Base-by-base conservation (phyloP, 257 asterid species). In the Solanum verrucosum region DNA sequence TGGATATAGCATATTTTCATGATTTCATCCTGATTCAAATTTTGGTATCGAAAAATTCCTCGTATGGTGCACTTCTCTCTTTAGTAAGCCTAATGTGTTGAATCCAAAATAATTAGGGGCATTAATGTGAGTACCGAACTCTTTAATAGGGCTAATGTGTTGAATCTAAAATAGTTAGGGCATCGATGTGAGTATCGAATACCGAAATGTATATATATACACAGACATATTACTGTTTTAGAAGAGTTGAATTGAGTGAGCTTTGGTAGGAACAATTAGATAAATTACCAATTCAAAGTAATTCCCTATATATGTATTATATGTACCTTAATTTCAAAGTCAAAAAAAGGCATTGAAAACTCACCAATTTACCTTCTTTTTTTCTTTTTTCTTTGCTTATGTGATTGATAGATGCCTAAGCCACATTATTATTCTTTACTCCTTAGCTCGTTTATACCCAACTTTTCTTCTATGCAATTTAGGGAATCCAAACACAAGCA, bases 371-470 rank as follows among this genome's bases (percentile, higher is more conserved):
- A 86, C 87, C 60, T 84, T 90, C 1, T n/a, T 52, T 52, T 11
- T 11, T 84, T 90, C 1, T n/a, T 52, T 52, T 11, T 11, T 75
- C 63, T 52, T 52, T 52, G 42, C 12, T 15, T 34, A 2, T 3
- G 42, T 72, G 82, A 40, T 68, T 60, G 84, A 88, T 88, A 85
- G 91, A 91, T 93, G 90, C 93, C 91, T 83, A 88, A 89, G 89
- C 91, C 88, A 81, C 68, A 16, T n/a, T 38, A 9, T n/a, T 77
- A 90, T 70, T 74, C 92, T 88, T 87, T 87, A 74, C 92, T 84
- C 59, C 93, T 87, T 72, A 56, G 96, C 90, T 94, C 98, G 91
- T 92, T 90, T 92, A 91, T 90, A 81, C 98, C 93, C 89, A 87
- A 88, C 98, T 93, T 94, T 92, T 25, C 34, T 37, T 18, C 27